Conservation (phyloP, 2,329 filamentous ascomycete species). For the Clarireedia monteithiana region DNA sequence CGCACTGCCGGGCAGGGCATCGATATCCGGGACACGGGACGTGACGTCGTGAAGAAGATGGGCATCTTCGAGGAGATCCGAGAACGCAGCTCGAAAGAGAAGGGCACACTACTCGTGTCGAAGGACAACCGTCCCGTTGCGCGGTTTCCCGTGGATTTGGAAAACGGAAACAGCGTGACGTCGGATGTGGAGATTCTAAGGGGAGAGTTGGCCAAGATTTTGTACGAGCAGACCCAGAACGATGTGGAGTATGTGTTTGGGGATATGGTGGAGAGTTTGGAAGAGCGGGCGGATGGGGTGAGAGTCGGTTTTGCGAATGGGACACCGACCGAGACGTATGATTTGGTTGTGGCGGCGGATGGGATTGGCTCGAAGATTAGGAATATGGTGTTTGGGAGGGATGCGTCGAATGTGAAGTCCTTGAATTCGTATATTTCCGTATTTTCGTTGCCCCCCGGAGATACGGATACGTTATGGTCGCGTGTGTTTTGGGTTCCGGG, state of each 20-base stretch:
- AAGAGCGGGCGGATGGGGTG: constrained; percentile 25
- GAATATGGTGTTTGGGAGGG: constrained; percentile 29
- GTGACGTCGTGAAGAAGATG: constrained; percentile 34
- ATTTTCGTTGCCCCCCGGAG: too few species aligned
- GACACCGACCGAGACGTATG: constrained; percentile 30
- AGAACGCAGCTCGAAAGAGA: constrained; percentile 32
- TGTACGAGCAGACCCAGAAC: constrained; percentile 32
- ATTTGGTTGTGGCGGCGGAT: constrained; percentile 42
- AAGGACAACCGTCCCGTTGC: constrained; percentile 32
- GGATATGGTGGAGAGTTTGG: constrained; percentile 33
- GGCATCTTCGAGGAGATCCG: constrained; percentile 34
- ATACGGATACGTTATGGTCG: too few species aligned
- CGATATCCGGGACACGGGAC: constrained; percentile 39
- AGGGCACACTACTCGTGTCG: constrained; percentile 36
- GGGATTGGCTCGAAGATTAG: constrained; percentile 39
- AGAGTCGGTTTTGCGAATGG: constrained; percentile 36
- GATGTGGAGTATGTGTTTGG: constrained; percentile 31
- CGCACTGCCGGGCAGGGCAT: constrained; percentile 43
- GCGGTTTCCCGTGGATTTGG: constrained; percentile 30
- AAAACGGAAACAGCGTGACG: constrained; percentile 29
- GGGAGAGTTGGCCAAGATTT: constrained; percentile 33
- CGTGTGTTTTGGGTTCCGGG: too few species aligned
- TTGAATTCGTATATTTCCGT: too few species aligned
- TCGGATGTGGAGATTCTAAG: constrained; percentile 39
- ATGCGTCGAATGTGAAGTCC: constrained; percentile 31